phyloP scores from a whole-genome alignment of 306 rosid species.

The Prunus salicina region DNA sequence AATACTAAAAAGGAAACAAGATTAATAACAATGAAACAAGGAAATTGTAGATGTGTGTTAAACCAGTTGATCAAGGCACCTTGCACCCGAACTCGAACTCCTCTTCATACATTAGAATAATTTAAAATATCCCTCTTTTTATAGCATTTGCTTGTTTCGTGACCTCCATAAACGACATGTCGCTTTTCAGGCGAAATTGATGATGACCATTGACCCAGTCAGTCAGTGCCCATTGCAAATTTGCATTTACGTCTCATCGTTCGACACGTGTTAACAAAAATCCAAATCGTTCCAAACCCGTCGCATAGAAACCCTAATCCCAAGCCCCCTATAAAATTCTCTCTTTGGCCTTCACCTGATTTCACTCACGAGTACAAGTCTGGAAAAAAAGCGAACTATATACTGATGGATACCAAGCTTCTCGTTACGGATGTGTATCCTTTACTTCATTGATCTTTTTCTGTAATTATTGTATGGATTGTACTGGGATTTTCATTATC shows the following conservation, averaged over 20 bases:
- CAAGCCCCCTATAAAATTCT: not conserved
- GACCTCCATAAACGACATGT: not conserved
- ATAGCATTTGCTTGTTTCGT: too few species aligned
- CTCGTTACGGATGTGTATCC: not conserved
- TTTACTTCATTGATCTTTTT: not conserved
- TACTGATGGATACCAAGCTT: not conserved
- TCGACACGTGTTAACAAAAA: not conserved
- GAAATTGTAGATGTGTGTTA: too few species aligned
- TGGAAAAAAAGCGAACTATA: not conserved
- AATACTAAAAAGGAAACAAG: too few species aligned
- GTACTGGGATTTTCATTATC: not conserved
- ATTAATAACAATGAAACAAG: too few species aligned
- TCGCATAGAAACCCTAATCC: constrained; percentile 11
- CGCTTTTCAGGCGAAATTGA: not conserved
- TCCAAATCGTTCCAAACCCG: not conserved
- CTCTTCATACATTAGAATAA: too few species aligned
- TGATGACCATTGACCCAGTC: not conserved
- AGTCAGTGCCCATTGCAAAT: not conserved
- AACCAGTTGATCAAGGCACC: too few species aligned
- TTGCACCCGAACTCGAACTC: too few species aligned
- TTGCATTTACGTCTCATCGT: not conserved
- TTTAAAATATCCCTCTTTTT: too few species aligned
- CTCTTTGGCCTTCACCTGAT: not conserved
- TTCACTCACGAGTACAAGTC: not conserved
- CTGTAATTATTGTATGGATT: not conserved